Evolutionary conservation across 345 rosid genomes (phyloP).

Genomic region (Orychophragmus violaceus): DNA sequence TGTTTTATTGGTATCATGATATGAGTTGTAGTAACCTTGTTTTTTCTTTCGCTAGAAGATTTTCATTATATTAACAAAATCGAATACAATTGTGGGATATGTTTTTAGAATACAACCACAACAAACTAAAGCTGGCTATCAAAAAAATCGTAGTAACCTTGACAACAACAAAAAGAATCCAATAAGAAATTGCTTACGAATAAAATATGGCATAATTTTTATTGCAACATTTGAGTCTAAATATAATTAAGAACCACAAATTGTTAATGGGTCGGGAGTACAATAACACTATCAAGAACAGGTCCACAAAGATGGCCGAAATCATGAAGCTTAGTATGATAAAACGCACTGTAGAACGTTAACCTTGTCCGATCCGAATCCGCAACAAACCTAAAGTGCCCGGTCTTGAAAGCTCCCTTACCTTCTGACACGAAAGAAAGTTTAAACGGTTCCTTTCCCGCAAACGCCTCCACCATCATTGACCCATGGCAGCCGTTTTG

Average conservation of each 20-base stretch:
- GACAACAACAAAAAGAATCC: background rate
- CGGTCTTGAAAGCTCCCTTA: conserved; percentile 46
- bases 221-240: background rate
- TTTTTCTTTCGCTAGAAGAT: no score
- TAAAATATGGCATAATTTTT: background rate
- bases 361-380: conserved; percentile 50
- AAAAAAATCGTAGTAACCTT: background rate
- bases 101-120: no score
- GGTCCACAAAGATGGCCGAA: conserved; percentile 85
- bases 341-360: conserved; percentile 62
- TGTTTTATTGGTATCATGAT: no score
- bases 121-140: no score
- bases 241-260: background rate
- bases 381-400: conserved; percentile 48
- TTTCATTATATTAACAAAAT: no score
- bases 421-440: conserved; percentile 43
- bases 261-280: conserved; percentile 19
- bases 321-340: conserved; percentile 68
- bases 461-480: conserved; percentile 86
- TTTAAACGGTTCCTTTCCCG: conserved; percentile 37
- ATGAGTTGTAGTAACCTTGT: no score
- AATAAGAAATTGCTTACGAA: background rate
- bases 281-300: conserved; percentile 60
- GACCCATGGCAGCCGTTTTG: conserved; percentile 68
- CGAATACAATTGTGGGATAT: no score